Evolutionary conservation across 2,329 filamentous ascomycete genomes (phyloP).

Genomic region (Phyllosticta paracitricarpa): DNA sequence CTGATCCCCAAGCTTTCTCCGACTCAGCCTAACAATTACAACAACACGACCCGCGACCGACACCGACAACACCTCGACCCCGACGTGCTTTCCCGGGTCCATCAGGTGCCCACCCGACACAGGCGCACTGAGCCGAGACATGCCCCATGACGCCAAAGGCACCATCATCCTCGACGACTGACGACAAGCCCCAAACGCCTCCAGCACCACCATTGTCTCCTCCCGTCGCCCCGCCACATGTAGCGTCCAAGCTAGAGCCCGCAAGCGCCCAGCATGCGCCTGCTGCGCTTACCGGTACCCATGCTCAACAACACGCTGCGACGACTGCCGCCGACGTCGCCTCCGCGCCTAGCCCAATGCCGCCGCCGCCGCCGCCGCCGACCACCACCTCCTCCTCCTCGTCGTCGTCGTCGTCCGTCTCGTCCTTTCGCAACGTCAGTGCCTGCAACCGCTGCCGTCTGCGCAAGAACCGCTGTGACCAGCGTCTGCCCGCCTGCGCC

Average conservation of each 20-base stretch:
- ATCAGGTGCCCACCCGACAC: no score
- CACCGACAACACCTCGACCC: background rate
- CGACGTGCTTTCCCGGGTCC: background rate
- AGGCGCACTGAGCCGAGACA: background rate
- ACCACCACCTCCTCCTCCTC: slow-evolving; percentile 10
- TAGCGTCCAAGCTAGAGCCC: background rate
- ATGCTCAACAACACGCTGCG: background rate
- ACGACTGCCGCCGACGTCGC: background rate
- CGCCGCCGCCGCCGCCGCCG: slow-evolving; percentile 13
- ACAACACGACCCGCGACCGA: background rate
- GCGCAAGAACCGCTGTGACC: slow-evolving; percentile 91
- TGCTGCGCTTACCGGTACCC: no score
- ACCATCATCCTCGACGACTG: background rate
- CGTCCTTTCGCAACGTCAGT: slow-evolving; percentile 53
- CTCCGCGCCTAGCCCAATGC: slow-evolving; percentile 21
- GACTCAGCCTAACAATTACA: background rate
- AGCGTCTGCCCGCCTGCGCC: slow-evolving; percentile 80
- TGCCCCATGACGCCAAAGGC: background rate
- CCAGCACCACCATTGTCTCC: background rate
- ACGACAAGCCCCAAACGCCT: background rate
- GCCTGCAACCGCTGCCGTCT: slow-evolving; percentile 88
- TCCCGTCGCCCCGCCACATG: slow-evolving; percentile 1
- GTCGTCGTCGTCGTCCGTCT: slow-evolving; percentile 16
- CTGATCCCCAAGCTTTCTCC: background rate
- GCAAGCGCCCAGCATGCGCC: background rate